A percentile compares a stretch with the other conserved stretches of the same genome.
Evolutionary conservation across 2,329 filamentous ascomycete species (phyloP).

Genomic region (Tolypocladium inflatum): DNA sequence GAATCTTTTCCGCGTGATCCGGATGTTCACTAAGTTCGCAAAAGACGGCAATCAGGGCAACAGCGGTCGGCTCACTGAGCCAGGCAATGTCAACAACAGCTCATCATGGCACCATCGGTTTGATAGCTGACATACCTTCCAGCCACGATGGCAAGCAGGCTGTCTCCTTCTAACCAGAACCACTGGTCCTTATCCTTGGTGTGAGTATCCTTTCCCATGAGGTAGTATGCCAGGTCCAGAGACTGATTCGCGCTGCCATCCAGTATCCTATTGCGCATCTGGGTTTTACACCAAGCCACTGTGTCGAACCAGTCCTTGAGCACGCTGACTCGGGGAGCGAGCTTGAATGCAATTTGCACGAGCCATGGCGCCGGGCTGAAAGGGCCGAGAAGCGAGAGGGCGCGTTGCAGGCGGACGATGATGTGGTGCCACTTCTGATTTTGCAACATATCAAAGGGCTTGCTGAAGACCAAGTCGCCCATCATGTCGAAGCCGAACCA

Average conservation of each 20-base stretch:
- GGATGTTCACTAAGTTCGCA: not conserved
- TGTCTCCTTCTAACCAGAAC: conserved; percentile 1
- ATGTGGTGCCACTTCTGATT: conserved; percentile 16
- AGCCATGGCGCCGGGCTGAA: conserved; percentile 18
- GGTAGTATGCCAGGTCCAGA: conserved; percentile 1
- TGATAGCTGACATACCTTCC: conserved; percentile 7
- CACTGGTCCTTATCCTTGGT: not conserved
- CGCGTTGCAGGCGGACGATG: conserved; percentile 14
- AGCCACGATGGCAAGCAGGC: conserved; percentile 10
- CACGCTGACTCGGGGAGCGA: conserved; percentile 6
- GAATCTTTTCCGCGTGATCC: not conserved
- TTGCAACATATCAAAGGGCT: conserved; percentile 23
- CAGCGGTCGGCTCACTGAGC: not conserved
- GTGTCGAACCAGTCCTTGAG: conserved; percentile 13
- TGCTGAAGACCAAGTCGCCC: conserved; percentile 24
- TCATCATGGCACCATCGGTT: not conserved
- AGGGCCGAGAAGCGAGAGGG: conserved; percentile 17
- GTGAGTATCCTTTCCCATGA: conserved; percentile 3
- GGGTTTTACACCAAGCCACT: conserved; percentile 11
- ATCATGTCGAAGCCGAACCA: conserved; percentile 25
- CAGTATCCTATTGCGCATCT: conserved; percentile 7
- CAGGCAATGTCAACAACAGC: not conserved
- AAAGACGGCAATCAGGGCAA: not conserved
- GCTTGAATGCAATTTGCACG: conserved; percentile 12
- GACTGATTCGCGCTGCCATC: not conserved